phyloP scores from a whole-genome alignment of 73 alveolate genomes.

The Symbiodinium pilosum region DNA sequence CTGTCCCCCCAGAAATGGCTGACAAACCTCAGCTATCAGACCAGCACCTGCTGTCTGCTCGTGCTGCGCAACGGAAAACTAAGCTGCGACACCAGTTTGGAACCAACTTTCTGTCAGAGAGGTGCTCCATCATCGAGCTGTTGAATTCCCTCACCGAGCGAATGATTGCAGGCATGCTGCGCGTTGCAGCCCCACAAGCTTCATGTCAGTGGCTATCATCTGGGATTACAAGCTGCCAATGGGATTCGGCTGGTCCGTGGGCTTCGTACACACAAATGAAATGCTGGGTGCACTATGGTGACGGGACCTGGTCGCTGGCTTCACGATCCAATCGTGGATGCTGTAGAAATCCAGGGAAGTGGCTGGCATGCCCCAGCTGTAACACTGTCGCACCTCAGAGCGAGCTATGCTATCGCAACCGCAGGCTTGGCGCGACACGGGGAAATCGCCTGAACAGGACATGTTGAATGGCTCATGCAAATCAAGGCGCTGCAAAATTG shows the following conservation, averaged over 20 bases:
- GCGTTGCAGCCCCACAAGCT: too few species aligned
- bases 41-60: background rate
- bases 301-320: constrained; percentile 64
- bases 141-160: constrained; percentile 52
- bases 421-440: too few species aligned
- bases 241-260: too few species aligned
- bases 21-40: constrained; percentile 27
- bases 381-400: constrained; percentile 53
- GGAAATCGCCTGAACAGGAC: too few species aligned
- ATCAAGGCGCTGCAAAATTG: constrained; percentile 23
- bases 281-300: background rate
- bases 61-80: background rate
- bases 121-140: constrained; percentile 87
- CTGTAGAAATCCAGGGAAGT: constrained; percentile 39
- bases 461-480: background rate
- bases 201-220: too few species aligned
- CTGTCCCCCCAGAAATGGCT: constrained; percentile 86
- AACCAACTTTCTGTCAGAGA: constrained; percentile 53
- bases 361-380: constrained; percentile 63
- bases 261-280: too few species aligned
- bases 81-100: constrained; percentile 52
- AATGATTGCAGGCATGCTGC: background rate
- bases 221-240: too few species aligned
- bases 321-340: constrained; percentile 90
- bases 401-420: too few species aligned